Evolutionary conservation across 768 basidiomycete genomes (phyloP).

Genomic region (Hebeloma cylindrosporum): DNA sequence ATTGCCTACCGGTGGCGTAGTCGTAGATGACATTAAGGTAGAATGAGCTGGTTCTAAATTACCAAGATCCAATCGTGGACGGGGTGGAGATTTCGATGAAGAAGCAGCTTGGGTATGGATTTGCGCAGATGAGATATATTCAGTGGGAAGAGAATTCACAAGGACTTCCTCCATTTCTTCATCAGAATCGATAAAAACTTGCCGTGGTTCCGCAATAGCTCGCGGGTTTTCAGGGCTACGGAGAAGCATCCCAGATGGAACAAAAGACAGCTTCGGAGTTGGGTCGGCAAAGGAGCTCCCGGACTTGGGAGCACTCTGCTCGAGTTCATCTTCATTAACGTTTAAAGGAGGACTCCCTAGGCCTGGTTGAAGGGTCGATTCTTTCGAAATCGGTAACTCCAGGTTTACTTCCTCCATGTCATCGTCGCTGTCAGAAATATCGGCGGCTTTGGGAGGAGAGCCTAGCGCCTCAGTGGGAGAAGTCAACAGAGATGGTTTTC

Average conservation of each 20-base stretch:
- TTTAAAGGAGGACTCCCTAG: too few relatives aligned
- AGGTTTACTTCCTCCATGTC: slow-evolving; percentile 35
- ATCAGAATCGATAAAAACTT: slow-evolving; percentile 25
- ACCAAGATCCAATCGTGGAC: neutral
- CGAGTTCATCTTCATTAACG: neutral
- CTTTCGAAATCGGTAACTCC: neutral
- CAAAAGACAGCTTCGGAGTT: neutral
- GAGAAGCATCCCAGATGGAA: slow-evolving; percentile 3
- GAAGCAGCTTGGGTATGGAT: neutral
- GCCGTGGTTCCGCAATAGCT: neutral
- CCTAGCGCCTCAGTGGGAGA: slow-evolving; percentile 9
- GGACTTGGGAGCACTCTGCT: too few relatives aligned
- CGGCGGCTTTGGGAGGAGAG: slow-evolving; percentile 2
- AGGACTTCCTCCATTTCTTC: slow-evolving; percentile 44
- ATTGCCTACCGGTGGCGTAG: neutral
- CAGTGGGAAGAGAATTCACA: neutral
- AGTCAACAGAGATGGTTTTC: slow-evolving; percentile 29
- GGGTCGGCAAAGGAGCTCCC: neutral
- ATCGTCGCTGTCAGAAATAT: slow-evolving; percentile 28
- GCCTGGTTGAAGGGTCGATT: neutral
- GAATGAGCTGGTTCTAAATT: too few relatives aligned
- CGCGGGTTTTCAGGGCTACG: neutral
- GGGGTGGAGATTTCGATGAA: neutral
- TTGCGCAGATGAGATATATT: neutral
- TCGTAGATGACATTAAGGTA: too few relatives aligned